Percentiles rank a stretch among this genome's conserved stretches.
Evolutionary conservation across 306 rosid species (phyloP).

Genomic region (Cicer judaicum): DNA sequence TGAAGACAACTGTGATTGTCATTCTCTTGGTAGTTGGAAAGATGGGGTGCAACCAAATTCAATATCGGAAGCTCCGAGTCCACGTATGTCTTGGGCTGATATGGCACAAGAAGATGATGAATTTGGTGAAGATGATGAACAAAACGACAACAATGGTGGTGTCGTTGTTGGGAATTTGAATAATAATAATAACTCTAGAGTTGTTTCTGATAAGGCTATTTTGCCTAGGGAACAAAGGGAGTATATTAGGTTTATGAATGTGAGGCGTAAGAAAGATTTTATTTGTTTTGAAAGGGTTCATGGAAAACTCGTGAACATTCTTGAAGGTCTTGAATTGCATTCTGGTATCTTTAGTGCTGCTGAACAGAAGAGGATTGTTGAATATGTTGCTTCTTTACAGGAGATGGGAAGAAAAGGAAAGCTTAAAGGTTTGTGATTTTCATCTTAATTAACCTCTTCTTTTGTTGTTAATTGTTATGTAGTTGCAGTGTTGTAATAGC

Average conservation of each 20-base stretch:
- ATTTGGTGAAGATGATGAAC: conserved; percentile 61
- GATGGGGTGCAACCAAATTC: conserved; percentile 48
- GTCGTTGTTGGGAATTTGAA: neutral
- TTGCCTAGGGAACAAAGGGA: conserved; percentile 85
- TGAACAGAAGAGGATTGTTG: conserved; percentile 85
- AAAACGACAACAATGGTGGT: conserved; percentile 31
- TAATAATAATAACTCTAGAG: neutral
- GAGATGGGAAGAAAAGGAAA: conserved; percentile 80
- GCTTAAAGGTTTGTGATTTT: conserved; percentile 72
- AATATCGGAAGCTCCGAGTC: conserved; percentile 10
- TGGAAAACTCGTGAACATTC: conserved; percentile 72
- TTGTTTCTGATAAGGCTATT: conserved; percentile 61
- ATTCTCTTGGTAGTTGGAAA: conserved; percentile 49
- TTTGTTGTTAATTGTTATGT: neutral
- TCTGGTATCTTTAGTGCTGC: conserved; percentile 81
- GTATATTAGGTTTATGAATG: conserved; percentile 67
- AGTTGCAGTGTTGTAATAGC: too few species aligned
- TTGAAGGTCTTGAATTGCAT: conserved; percentile 94
- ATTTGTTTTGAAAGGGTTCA: conserved; percentile 74
- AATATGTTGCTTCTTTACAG: conserved; percentile 58
- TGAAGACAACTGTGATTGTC: conserved; percentile 54
- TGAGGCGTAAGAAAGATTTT: conserved; percentile 67
- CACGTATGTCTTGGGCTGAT: conserved; percentile 92
- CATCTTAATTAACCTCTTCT: neutral
- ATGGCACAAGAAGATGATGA: conserved; percentile 97